Evolutionary conservation across 371 early-diverging fungal genomes (phyloP).

Genomic region (Sporodiniella umbellata): DNA sequence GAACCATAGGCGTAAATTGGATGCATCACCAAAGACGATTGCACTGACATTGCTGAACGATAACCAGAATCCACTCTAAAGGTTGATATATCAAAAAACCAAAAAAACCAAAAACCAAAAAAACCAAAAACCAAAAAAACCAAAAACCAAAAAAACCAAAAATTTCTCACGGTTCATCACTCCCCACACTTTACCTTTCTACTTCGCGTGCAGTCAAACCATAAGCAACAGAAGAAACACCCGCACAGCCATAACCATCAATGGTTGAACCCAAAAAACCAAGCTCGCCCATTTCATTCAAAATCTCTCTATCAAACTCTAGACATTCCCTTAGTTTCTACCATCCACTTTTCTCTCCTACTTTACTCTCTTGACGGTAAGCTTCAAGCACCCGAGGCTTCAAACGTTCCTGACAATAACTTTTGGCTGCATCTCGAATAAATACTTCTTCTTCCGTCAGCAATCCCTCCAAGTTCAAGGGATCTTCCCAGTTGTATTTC

Average conservation of each 20-base stretch:
- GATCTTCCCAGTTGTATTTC: slow-evolving; percentile 94
- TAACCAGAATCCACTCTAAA: slow-evolving; percentile 92
- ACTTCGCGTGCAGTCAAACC: slow-evolving; percentile 96
- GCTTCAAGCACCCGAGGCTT: slow-evolving; percentile 84
- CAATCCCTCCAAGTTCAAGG: slow-evolving; percentile 78
- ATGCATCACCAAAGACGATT: slow-evolving; percentile 97
- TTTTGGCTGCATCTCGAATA: slow-evolving; percentile 82
- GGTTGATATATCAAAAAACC: too few relatives aligned
- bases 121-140: too few relatives aligned
- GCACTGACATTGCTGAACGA: slow-evolving; percentile 97
- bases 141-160: slow-evolving; percentile 1
- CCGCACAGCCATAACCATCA: slow-evolving; percentile 96
- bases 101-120: too few relatives aligned
- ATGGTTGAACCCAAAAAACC: slow-evolving; percentile 95
- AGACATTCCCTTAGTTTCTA: background rate
- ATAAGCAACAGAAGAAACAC: slow-evolving; percentile 96
- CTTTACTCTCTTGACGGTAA: slow-evolving; percentile 81
- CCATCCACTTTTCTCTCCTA: background rate
- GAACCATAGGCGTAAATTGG: slow-evolving; percentile 96
- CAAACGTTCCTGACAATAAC: slow-evolving; percentile 89
- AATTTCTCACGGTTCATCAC: background rate
- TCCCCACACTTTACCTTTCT: slow-evolving; percentile 62
- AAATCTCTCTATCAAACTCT: slow-evolving; percentile 87
- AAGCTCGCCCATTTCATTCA: slow-evolving; percentile 92
- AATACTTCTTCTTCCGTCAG: slow-evolving; percentile 88